phyloP scores from a whole-genome alignment of 176 grass and related monocot genomes.

The maize (Zea mays) region Zm-B73-REFERENCE-NAM-5.0 NC_050099.1:42776001-42776500 shows the following conservation, averaged over 20 bases:
- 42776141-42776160: neutral
- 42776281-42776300: neutral
- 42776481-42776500: no score
- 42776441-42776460: no score
- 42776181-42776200: neutral
- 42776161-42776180: neutral
- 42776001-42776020: constrained; percentile 64
- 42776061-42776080: constrained; percentile 70
- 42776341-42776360: no score
- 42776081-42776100: constrained; percentile 15
- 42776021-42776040: constrained; percentile 63
- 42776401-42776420: no score
- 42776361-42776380: no score
- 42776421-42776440: no score
- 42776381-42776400: no score
- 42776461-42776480: no score
- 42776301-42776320: neutral
- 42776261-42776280: constrained; percentile 16
- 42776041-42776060: constrained; percentile 62
- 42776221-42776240: neutral
- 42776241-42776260: neutral
- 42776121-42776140: constrained; percentile 23
- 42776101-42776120: constrained; percentile 12
- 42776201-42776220: neutral
- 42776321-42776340: neutral